Evolutionary conservation across 106 monocot genomes (phyloP), one percentile per base, ranked within the genome.

Genomic region (Gastrodia elata): DNA sequence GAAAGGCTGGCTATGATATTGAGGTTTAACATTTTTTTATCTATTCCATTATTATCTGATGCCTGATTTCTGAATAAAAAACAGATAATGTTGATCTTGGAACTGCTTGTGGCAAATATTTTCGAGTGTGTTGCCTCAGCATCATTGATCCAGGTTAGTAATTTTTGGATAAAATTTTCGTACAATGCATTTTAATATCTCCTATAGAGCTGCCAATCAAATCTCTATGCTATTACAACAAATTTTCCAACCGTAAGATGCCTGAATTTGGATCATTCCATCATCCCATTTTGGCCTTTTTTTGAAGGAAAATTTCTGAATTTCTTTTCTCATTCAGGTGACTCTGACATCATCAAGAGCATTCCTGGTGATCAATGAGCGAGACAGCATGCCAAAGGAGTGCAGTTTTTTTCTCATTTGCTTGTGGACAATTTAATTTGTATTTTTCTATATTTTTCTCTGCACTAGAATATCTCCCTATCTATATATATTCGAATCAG

Each of bases 81-180:
- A 30, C 78, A 87, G 87, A 87, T 73, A 87, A 87, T 64, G 84
- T 88, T 33, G 88, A 88, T 58, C 57, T 88, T 35, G 84, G 88
- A 36, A 88, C 84, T 2, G 88, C 84, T 0, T 88, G 84, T 26
- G 88, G 84, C 0, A 85, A 88, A 38, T 88, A 88, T 65, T 88
- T 68, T 72, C 71, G 84, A 32, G 87, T 88, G 18, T 79, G 84
- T 39, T 88, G 88, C 72, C 84, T 88, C 3, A 88, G 88, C 79
- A 88, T 88, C 42, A 88, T 84, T 44, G 88, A 88, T 80, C 84
- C 82, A 75, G 88, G 88, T 82, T 20, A 2, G 41, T 56, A 18
- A 35, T 27, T 43, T 6, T 13, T 40, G 5, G 32, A 1, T 5
- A 0, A 18, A 10, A 9, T 27, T 16, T 68, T 70, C 6, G n/a